Percentiles rank a stretch among this genome's conserved stretches.
Conservation (phyloP, 2,329 filamentous ascomycete genomes). For the Orbilia javanica region DNA sequence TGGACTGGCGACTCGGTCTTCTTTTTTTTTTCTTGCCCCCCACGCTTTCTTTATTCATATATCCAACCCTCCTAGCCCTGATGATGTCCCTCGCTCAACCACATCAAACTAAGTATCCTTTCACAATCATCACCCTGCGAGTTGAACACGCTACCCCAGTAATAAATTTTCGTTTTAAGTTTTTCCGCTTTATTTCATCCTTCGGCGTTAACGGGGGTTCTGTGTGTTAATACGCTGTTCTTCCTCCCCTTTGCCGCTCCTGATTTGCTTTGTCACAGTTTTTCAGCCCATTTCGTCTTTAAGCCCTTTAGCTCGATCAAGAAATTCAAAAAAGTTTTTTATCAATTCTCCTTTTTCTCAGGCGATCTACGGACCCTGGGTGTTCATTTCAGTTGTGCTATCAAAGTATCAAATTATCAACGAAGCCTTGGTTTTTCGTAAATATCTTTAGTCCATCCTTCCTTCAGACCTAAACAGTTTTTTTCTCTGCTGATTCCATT, state of each 20-base stretch:
- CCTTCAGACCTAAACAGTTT: background rate
- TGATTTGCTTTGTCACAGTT: background rate
- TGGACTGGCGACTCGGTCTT: slow-evolving; percentile 52
- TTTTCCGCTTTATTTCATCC: slow-evolving; percentile 1
- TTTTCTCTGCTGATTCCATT: background rate
- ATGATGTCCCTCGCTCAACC: background rate
- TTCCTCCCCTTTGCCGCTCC: slow-evolving; percentile 19
- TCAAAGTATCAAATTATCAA: background rate
- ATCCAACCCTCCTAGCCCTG: background rate
- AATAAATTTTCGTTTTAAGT: slow-evolving; percentile 1
- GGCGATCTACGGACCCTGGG: background rate
- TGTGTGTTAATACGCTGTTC: slow-evolving; percentile 25
- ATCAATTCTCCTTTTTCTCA: background rate
- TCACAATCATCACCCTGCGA: background rate
- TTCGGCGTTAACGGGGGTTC: slow-evolving; percentile 29
- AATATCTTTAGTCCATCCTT: background rate
- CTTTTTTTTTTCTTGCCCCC: slow-evolving; percentile 27
- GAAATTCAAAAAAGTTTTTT: background rate
- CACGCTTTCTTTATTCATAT: slow-evolving; percentile 34
- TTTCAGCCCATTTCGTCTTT: background rate
- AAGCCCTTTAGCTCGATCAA: background rate
- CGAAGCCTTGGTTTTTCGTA: background rate
- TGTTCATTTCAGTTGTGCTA: background rate
- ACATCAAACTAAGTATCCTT: no score
- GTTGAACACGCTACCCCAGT: background rate